Base-by-base conservation (phyloP, 2,329 filamentous ascomycete genomes). In the Cercospora nicotianae region DNA sequence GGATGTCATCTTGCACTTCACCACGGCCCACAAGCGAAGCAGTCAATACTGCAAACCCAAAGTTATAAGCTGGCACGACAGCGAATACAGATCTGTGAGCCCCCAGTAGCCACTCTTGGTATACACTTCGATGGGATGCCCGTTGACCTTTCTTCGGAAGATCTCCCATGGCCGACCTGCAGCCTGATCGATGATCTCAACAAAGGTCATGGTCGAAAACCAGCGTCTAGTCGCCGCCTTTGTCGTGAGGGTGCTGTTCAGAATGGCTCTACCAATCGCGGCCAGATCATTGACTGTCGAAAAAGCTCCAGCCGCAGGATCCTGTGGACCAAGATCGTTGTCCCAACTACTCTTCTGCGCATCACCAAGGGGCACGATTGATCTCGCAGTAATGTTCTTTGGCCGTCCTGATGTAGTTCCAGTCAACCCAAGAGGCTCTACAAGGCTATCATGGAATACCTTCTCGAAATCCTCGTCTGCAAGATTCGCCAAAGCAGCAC, bases 131-230 rank as follows among this genome's bases (percentile, higher is more conserved):
- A 84, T 67, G 1, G 82, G 70, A 3, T 81, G 80, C 26, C 79
- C 77, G 79, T 31, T 81, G 67, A 69, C 77, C 77, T 63, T 80
- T 72, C 31, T 75, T 71, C 81, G 80, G 26, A 79, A 75, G 59
- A 85, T 85, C 71, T 85, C 83, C 83, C 83, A 85, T 0, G 83
- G 82, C 5, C 77, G 78, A 7, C 83, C 84, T 33, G 84, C 75
- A 28, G 79, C 77, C 48, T 78, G 76, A 77, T 78, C 64, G 75
- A 74, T 3, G 76, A 78, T 59, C 10, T 72, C 0, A 79, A 79
- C 1, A 80, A 83, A 70, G 78, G 77, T 5, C 77, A 72, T 3
- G 75, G 73, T 3, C 80, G 83, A 83, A 68, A 85, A 77, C 83
- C 83, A 85, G 20, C 76, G 72, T 1, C 81, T 77, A 0, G 84